Evolutionary conservation across 2,329 filamentous ascomycete genomes (phyloP), one percentile per base, ranked within the genome.

Genomic region (Alternaria hordeiaustralica): DNA sequence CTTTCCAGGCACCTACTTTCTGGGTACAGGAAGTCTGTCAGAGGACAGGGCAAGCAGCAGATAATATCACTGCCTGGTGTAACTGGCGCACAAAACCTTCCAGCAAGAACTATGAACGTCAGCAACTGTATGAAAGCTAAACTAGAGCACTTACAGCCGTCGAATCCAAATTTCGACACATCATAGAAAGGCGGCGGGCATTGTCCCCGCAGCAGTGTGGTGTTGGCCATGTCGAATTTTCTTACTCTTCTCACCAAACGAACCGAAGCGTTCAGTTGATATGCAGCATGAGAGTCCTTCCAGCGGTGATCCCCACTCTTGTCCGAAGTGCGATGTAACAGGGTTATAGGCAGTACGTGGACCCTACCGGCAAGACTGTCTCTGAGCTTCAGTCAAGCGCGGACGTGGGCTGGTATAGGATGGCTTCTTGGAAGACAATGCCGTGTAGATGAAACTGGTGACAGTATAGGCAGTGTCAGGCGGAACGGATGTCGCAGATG

Each of bases 31-130:
- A 91, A 98, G 61, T 95, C 88, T 11, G 92, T 91, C 74, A 92
- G 85, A 30, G 96, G 96, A 79, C 96, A 99, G 65, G 96, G 96
- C 61, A 99, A 81, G 79, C 96, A 99, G 79, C 96, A 99, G 36
- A 84, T 84, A 5, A 89, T 71, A 87, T 69, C 5, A 73, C 60
- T 9, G 79, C 67, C 10, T 18, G 36, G 36, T 41, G 9, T 10
- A 3, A 86, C 70, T 0, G 78, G 70, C 49, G 87, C 82, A 78
- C 86, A 92, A 68, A 90, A 85, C 63, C 90, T 86, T 61, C 87
- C 87, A 46, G 76, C 75, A 36, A 85, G 73, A 71, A 84, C 87
- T 89, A 63, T 30, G 28, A 20, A 63, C 36, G 69, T 84, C 67
- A 83, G 82, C 61, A 50, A 56, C 65, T 18, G 28, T 25, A 28